phyloP scores from a whole-genome alignment of 2,329 filamentous ascomycete species.

The Botrytis pseudocinerea region DNA sequence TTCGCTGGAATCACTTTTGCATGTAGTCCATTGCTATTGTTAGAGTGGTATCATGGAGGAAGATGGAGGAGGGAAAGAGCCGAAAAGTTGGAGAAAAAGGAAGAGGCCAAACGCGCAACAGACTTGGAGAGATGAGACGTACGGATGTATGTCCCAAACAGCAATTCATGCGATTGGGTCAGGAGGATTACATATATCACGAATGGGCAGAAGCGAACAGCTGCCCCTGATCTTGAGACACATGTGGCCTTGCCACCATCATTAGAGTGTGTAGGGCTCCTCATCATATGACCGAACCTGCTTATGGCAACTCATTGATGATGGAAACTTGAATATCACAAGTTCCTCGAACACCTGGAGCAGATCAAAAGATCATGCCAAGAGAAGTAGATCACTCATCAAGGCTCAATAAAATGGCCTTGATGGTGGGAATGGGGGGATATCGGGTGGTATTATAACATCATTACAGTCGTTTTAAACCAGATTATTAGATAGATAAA shows the following conservation, averaged over 20 bases:
- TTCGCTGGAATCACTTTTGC: constrained; percentile 8
- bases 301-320: not conserved
- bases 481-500: not conserved
- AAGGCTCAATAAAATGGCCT: not conserved
- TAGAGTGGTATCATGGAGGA: constrained; percentile 21
- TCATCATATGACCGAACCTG: not conserved
- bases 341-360: not conserved
- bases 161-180: not conserved
- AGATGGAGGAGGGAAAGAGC: constrained; percentile 21
- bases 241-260: not conserved
- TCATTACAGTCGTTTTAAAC: not conserved
- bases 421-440: not conserved
- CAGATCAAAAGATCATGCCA: not conserved
- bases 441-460: not conserved
- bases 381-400: not conserved
- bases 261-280: not conserved
- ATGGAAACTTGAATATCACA: not conserved
- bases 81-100: constrained; percentile 1
- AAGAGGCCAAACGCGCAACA: constrained; percentile 11
- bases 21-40: constrained; percentile 5
- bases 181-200: no score
- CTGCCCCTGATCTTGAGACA: not conserved
- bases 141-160: not conserved
- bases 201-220: not conserved
- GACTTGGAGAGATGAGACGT: not conserved